Base-by-base conservation (phyloP, 2,329 filamentous ascomycete species). In the Aulographum hederae region DNA sequence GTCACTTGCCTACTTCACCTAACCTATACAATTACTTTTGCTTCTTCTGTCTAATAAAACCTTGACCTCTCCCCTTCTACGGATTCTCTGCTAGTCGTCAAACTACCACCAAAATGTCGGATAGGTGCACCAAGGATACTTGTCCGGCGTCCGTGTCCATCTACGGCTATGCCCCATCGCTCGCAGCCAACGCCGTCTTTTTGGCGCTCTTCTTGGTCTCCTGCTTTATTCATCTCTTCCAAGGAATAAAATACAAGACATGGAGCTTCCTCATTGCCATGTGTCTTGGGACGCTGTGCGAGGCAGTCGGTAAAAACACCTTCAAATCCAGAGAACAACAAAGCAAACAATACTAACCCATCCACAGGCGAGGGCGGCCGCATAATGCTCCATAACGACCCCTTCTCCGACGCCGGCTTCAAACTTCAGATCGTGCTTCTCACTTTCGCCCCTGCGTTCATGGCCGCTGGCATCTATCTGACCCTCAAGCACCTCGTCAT, bases 391-490 rank as follows among this genome's bases (percentile, higher is more conserved):
- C 48, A 61, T 43, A 29, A 48, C 28, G 67, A 69, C 48, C 67
- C 68, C 3, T 75, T 65, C 61, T 52, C 66, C 47, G 43, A 55
- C 11, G 38, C 51, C 32, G 59, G 61, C 36, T 73, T 73, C 51
- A 51, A 71, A 46, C 60, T 65, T 28, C 67, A 73, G 38, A 70
- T 73, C 46, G 61, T 60, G 50, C 56, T 60, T 49, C 67, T 71
- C 51, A 65, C 70, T 48, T 57, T 70, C 31, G 64, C 56, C n/a
- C 66, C 66, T 20, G 43, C 69, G 18, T 59, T 75, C 36, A 56
- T 73, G 49, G 70, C 68, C 50, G 67, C 69, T 39, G 63, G 60
- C 43, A 65, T 75, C 48, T 76, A 75, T 53, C 61, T 76, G 17
- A 72, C 66, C 3, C 62, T 75, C 36, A 70, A 72, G 47, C 69